These are phyloP conservation scores for Candida yuanshanica DNA, from an alignment of 805 yeast genomes.

Conservation along the genomic window DNA sequence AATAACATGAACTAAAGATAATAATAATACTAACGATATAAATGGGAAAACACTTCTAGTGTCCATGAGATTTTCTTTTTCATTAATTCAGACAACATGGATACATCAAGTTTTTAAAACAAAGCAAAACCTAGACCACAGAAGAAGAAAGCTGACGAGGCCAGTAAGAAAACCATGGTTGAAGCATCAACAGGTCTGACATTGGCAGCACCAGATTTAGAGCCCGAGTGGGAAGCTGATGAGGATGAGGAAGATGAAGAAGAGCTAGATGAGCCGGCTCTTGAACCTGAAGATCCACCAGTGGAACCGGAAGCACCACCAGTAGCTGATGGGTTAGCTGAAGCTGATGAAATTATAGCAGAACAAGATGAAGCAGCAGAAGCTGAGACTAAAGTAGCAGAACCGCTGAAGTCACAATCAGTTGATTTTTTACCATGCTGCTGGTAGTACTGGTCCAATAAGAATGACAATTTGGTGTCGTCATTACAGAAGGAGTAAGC, in stretches of 20 bases:
- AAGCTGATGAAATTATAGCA: conserved; percentile 31
- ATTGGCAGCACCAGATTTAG: conserved; percentile 9
- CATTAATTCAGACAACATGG: neutral
- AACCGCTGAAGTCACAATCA: conserved; percentile 70
- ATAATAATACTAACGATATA: neutral
- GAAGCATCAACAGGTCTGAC: conserved; percentile 14
- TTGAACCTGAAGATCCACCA: conserved; percentile 15
- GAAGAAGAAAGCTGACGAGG: conserved; percentile 30
- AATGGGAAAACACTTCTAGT: neutral
- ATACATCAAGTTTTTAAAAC: conserved; percentile 14
- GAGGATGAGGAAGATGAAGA: conserved; percentile 22
- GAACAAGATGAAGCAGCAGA: conserved; percentile 45
- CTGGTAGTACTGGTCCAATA: conserved; percentile 62
- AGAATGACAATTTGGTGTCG: conserved; percentile 61
- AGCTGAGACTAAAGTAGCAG: conserved; percentile 47
- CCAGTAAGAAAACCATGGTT: conserved; percentile 17
- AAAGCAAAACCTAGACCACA: conserved; percentile 39
- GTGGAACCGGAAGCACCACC: conserved; percentile 20
- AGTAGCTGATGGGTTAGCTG: conserved; percentile 21
- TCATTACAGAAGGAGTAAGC: conserved; percentile 67
- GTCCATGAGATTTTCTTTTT: neutral
- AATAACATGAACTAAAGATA: neutral
- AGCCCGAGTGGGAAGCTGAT: conserved; percentile 22
- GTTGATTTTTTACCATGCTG: conserved; percentile 37
- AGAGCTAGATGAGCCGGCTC: conserved; percentile 22